Evolutionary conservation across 768 basidiomycete genomes (phyloP), one percentile per base, ranked within the genome.

Genomic region (Pulveroboletus sp.): DNA sequence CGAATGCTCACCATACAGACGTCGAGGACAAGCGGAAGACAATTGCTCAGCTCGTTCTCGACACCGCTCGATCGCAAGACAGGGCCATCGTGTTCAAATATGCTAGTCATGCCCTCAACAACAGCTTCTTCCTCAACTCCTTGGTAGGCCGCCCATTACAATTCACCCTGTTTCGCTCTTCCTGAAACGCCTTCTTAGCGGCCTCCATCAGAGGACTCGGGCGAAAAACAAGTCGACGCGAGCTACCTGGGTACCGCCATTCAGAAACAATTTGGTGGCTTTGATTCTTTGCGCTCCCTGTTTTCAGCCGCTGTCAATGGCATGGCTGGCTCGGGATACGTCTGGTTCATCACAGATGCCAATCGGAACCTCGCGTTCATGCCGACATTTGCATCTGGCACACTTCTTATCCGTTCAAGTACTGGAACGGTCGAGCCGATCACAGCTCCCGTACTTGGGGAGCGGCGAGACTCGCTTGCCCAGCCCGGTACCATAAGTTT

Each of bases 71-170:
- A 14, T 70, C 80, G 25, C 79, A 78, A 36, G 72, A 78, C 20
- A 70, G 81, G 44, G 76, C 82, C 1, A 69, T 94, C 44, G 80
- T 82, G 21, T 98, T 94, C 69, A 95, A 90, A 69, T 93, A 94
- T 62, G 93, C 94, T 4, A 87, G 87, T 54, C 79, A 91, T 40
- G 90, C 95, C 6, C 73, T 97, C 52, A 99, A 98, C 72, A 98
- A 97, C 68, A 84, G 84, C 58, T 98, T 91, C 78, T 98, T 98
- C 76, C 77, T 99, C 24, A 79, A 90, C 56, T 77, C 76, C 49
- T 75, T 99, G 33, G 95, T 97, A 65, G 43, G 92, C 76, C 24
- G 10, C 37, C 21, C 37, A 43, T 9, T 11, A 13, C 34, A 21
- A 19, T 21, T 42, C 43, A 32, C 14, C 6, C 16, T 20, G 3